Evolutionary conservation across 768 basidiomycete genomes (phyloP).

Genomic region (Mycena haematopus): DNA sequence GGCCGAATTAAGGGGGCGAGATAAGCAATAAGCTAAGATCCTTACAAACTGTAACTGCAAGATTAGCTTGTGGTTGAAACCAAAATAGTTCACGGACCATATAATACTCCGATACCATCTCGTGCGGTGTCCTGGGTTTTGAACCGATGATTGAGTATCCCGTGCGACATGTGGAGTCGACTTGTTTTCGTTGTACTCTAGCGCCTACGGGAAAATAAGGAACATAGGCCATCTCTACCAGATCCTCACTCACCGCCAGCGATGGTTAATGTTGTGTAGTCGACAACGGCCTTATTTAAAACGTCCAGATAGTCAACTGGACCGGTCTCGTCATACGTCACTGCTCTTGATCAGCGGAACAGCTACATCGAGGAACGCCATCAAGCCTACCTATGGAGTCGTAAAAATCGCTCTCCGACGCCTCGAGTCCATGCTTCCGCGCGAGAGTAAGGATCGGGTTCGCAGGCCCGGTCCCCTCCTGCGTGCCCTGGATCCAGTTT

Average conservation of each 20-base stretch:
- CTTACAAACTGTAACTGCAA: not conserved
- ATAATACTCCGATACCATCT: constrained; percentile 63
- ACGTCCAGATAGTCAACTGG: constrained; percentile 50
- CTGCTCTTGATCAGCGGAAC: not conserved
- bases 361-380: constrained; percentile 31
- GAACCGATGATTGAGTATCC: constrained; percentile 60
- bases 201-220: constrained; percentile 13
- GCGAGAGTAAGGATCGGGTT: constrained; percentile 70
- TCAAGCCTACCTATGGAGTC: constrained; percentile 50
- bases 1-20: not conserved
- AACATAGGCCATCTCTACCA: not conserved
- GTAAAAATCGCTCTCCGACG: constrained; percentile 51
- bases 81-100: constrained; percentile 29
- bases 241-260: constrained; percentile 38
- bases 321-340: constrained; percentile 60
- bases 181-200: constrained; percentile 51
- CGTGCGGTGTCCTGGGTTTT: constrained; percentile 51
- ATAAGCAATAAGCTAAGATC: not conserved
- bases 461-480: constrained; percentile 50
- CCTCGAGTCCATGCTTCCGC: constrained; percentile 58
- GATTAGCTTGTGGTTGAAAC: not conserved
- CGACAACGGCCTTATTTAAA: not conserved
- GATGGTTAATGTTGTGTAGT: not conserved
- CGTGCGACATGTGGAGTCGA: constrained; percentile 60
- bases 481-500: constrained; percentile 66